Evolutionary conservation across 306 rosid genomes (phyloP).

Genomic region (Hippophae tibetana): DNA sequence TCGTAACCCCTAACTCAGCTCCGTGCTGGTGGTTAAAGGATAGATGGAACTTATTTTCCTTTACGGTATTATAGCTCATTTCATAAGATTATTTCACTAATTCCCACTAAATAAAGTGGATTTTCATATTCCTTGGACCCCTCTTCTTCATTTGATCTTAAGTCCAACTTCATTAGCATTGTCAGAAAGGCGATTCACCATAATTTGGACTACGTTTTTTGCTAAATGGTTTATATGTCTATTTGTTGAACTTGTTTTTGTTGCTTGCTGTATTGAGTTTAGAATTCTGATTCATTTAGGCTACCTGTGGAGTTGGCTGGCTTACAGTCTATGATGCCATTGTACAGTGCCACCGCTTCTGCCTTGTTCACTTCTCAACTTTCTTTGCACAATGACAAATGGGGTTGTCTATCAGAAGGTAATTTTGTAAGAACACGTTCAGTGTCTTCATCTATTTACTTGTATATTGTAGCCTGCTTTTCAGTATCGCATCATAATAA

Average conservation of each 20-base stretch:
- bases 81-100: too few species aligned
- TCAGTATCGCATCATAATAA: neutral
- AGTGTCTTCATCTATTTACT: neutral
- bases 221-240: neutral
- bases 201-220: neutral
- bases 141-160: too few species aligned
- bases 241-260: neutral
- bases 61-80: too few species aligned
- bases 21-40: too few species aligned
- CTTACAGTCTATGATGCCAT: conserved; percentile 62
- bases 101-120: too few species aligned
- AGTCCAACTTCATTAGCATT: neutral
- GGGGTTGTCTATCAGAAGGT: conserved; percentile 95
- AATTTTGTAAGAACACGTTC: conserved; percentile 4
- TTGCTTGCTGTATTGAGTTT: too few species aligned
- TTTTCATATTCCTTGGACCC: too few species aligned
- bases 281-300: conserved; percentile 25
- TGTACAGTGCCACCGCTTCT: conserved; percentile 74
- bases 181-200: neutral
- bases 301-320: conserved; percentile 57
- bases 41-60: too few species aligned
- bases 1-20: too few species aligned
- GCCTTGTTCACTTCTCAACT: conserved; percentile 69
- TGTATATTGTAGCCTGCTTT: neutral
- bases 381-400: conserved; percentile 47